Evolutionary conservation across 1,139 yeast genomes (phyloP).

Genomic region (Yamadazyma aaseri): DNA sequence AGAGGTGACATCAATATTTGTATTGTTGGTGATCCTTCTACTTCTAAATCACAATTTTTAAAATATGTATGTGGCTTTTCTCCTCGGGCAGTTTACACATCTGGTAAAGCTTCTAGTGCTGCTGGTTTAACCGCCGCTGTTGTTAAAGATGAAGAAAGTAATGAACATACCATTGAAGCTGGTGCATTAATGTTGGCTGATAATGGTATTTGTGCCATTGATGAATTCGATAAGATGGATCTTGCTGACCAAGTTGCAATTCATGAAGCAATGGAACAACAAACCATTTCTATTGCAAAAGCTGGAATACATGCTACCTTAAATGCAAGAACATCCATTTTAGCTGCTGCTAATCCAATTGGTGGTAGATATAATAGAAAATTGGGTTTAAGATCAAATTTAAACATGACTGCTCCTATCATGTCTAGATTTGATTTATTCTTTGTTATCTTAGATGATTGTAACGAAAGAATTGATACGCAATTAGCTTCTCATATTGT

Average conservation of each 20-base stretch:
- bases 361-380: slow-evolving; percentile 94
- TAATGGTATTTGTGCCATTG: slow-evolving; percentile 97
- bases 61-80: slow-evolving; percentile 91
- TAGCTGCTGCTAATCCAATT: slow-evolving; percentile 97
- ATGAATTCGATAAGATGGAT: slow-evolving; percentile 98
- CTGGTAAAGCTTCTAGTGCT: slow-evolving; percentile 98
- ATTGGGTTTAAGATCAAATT: slow-evolving; percentile 77
- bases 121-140: slow-evolving; percentile 99
- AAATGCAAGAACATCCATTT: slow-evolving; percentile 91
- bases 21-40: slow-evolving; percentile 97
- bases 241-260: slow-evolving; percentile 94
- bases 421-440: slow-evolving; percentile 97
- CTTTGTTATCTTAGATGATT: slow-evolving; percentile 92
- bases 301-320: slow-evolving; percentile 98
- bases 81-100: slow-evolving; percentile 94
- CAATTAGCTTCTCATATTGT: slow-evolving; percentile 92
- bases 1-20: slow-evolving; percentile 98
- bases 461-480: slow-evolving; percentile 87
- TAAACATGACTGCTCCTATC: slow-evolving; percentile 98
- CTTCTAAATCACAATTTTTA: slow-evolving; percentile 93
- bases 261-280: slow-evolving; percentile 99
- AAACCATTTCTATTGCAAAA: slow-evolving; percentile 94
- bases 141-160: slow-evolving; percentile 95
- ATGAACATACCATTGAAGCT: slow-evolving; percentile 96
- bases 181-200: slow-evolving; percentile 99